Evolutionary conservation across 495 filamentous ascomycete species (phyloP).

Genomic region (Mytilinidion resinicola): DNA sequence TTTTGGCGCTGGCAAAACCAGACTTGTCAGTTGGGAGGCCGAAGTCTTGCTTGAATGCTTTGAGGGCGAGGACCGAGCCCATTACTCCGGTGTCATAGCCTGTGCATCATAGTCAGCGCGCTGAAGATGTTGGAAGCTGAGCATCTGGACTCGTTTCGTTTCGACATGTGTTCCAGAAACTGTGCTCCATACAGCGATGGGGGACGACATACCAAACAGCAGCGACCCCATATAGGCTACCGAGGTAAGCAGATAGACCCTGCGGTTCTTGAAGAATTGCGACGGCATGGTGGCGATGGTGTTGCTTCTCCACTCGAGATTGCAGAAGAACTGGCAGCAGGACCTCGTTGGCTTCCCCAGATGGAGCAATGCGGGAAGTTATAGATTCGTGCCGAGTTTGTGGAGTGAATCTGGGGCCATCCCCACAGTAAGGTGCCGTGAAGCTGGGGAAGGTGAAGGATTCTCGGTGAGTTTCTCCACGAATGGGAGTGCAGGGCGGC

Average conservation of each 20-base stretch:
- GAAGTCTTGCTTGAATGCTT: conserved; percentile 53
- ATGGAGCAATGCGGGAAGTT: too few species aligned
- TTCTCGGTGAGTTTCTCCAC: too few species aligned
- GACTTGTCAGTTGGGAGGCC: conserved; percentile 33
- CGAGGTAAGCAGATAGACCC: conserved; percentile 49
- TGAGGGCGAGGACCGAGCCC: conserved; percentile 50
- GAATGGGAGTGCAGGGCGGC: too few species aligned
- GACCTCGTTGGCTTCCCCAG: too few species aligned
- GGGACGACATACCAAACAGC: conserved; percentile 42
- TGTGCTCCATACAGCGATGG: not conserved
- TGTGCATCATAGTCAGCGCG: conserved; percentile 6
- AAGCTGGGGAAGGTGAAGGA: too few species aligned
- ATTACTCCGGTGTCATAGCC: conserved; percentile 56
- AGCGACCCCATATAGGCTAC: conserved; percentile 50
- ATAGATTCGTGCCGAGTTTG: too few species aligned
- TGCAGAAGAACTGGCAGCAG: too few species aligned
- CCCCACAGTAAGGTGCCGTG: too few species aligned
- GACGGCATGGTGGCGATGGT: conserved; percentile 4
- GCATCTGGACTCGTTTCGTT: not conserved
- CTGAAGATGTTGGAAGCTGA: not conserved
- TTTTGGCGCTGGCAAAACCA: conserved; percentile 22
- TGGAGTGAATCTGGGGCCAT: too few species aligned
- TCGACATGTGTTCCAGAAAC: too few species aligned
- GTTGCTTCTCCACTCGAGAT: too few species aligned
- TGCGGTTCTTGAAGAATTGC: conserved; percentile 45